Evolutionary conservation across 106 monocot species (phyloP).

Genomic region (Dioscorea alata): DNA sequence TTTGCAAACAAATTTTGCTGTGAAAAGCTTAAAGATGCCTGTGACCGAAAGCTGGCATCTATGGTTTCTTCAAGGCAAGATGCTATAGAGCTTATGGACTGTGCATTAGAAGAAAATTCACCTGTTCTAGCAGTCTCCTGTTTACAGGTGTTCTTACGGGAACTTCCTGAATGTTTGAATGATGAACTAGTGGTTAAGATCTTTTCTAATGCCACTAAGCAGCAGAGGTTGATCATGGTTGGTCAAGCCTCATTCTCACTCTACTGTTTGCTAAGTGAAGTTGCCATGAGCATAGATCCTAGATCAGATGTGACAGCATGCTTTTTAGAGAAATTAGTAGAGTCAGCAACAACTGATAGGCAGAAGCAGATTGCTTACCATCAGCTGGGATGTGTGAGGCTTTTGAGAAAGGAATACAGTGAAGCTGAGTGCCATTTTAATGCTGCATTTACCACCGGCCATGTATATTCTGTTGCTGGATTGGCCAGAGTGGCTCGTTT

Average conservation of each 20-base stretch:
- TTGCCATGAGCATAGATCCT: slow-evolving; percentile 61
- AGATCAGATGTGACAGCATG: slow-evolving; percentile 53
- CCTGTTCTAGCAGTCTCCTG: slow-evolving; percentile 74
- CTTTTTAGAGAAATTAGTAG: slow-evolving; percentile 69
- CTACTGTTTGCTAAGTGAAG: slow-evolving; percentile 89
- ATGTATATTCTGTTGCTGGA: slow-evolving; percentile 70
- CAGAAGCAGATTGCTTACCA: slow-evolving; percentile 85
- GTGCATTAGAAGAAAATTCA: slow-evolving; percentile 75
- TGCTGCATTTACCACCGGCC: slow-evolving; percentile 54
- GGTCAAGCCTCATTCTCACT: slow-evolving; percentile 68
- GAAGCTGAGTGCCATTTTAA: slow-evolving; percentile 64
- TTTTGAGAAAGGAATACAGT: slow-evolving; percentile 76
- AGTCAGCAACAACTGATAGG: slow-evolving; percentile 36
- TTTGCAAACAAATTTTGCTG: slow-evolving; percentile 95
- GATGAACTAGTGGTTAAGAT: slow-evolving; percentile 73
- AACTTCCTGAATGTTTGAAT: slow-evolving; percentile 59
- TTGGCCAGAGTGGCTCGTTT: slow-evolving; percentile 62
- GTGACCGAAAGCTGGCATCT: slow-evolving; percentile 78
- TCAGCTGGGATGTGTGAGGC: slow-evolving; percentile 77
- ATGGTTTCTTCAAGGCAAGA: slow-evolving; percentile 74
- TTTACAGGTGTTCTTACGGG: slow-evolving; percentile 68
- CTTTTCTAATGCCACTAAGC: slow-evolving; percentile 42
- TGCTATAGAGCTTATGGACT: slow-evolving; percentile 83
- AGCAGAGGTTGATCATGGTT: slow-evolving; percentile 48
- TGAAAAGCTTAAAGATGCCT: slow-evolving; percentile 82